Percentiles rank a stretch among this genome's conserved stretches.
phyloP scores from a whole-genome alignment of 2,329 filamentous ascomycete species.

The Calonectria hawksworthii region DNA sequence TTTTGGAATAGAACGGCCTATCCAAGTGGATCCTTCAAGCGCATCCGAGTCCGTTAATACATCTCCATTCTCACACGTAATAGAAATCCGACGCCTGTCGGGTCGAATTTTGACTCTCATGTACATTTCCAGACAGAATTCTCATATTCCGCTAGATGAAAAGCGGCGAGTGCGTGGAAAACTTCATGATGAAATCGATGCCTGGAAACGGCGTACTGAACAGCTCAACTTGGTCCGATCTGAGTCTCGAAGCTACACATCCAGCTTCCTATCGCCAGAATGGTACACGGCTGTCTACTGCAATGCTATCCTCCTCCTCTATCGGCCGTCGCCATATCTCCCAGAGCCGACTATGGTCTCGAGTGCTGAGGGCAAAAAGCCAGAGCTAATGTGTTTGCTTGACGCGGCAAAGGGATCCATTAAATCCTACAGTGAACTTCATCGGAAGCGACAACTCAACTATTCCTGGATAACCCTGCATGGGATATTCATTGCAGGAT shows the following conservation, averaged over 20 bases:
- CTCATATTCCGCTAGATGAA: neutral
- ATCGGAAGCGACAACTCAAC: conserved; percentile 22
- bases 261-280: conserved; percentile 13
- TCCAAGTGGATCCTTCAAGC: neutral
- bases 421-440: conserved; percentile 18
- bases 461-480: conserved; percentile 29
- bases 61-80: conserved; percentile 22
- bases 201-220: conserved; percentile 15
- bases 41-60: neutral
- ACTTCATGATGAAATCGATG: conserved; percentile 11
- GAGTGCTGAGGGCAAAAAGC: neutral
- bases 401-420: conserved; percentile 12
- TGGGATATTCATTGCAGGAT: conserved; percentile 20
- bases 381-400: conserved; percentile 7
- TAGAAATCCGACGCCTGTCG: conserved; percentile 19
- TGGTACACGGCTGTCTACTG: conserved; percentile 23
- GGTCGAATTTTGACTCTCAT: conserved; percentile 19
- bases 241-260: neutral
- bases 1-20: neutral
- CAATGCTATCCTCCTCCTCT: conserved; percentile 25
- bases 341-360: conserved; percentile 6
- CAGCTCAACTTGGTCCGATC: neutral
- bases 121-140: conserved; percentile 15
- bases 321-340: conserved; percentile 22
- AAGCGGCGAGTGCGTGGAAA: neutral